Conservation (phyloP, 805 yeast genomes). For the Wickerhamiella spandovensis region DNA sequence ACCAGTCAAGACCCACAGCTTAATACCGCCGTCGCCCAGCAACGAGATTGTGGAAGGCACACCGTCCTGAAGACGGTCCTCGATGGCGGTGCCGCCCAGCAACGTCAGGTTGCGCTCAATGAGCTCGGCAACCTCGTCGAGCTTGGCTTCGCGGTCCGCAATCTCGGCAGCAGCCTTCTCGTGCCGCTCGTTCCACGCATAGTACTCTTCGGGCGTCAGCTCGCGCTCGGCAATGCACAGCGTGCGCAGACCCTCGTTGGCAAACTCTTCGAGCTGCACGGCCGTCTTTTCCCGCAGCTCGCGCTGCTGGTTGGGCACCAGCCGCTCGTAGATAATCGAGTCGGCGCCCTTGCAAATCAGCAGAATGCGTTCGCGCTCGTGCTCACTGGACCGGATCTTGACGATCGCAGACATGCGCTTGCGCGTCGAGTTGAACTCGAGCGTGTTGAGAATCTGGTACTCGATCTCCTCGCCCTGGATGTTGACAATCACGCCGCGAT, state of each 20-base stretch:
- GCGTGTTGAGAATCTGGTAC: conserved; percentile 42
- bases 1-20: conserved; percentile 76
- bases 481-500: conserved; percentile 35
- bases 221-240: conserved; percentile 58
- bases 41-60: conserved; percentile 64
- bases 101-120: conserved; percentile 46
- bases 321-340: conserved; percentile 50
- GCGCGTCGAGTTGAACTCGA: conserved; percentile 62
- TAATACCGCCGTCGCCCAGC: conserved; percentile 61
- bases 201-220: conserved; percentile 33
- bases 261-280: conserved; percentile 56
- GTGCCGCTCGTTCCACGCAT: conserved; percentile 42
- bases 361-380: conserved; percentile 27
- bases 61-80: conserved; percentile 67
- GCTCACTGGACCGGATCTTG: conserved; percentile 24
- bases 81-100: conserved; percentile 75
- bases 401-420: conserved; percentile 70
- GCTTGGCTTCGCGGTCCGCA: conserved; percentile 44
- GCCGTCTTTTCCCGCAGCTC: conserved; percentile 48
- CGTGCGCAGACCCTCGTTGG: conserved; percentile 70
- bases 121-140: conserved; percentile 46
- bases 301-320: conserved; percentile 28
- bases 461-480: conserved; percentile 35
- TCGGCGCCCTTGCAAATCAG: conserved; percentile 69
- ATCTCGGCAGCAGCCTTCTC: conserved; percentile 47